Base-by-base conservation (phyloP, 371 early-diverging fungal genomes). In the Actinomucor elegans region DNA sequence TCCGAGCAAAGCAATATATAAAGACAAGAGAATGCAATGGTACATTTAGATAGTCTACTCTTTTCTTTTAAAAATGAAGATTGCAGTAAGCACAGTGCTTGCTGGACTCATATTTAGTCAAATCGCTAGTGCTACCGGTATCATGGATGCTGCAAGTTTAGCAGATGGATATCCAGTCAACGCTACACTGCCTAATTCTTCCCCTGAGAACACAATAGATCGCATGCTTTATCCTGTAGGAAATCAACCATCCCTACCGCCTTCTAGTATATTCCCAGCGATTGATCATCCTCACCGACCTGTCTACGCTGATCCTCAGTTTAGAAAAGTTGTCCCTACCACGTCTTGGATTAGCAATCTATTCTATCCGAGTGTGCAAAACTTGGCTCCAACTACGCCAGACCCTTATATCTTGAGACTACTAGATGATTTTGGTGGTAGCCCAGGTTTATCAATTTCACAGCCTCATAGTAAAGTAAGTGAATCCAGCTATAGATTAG, bases 301-400 rank as follows among this genome's bases (percentile, higher is more conserved):
- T 2, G 23, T 61, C 27, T 77, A 67, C 48, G 69, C 69, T 5
- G 61, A 69, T 21, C 15, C 50, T 26, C 26, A 55, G 1, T 41
- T 53, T 10, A 15, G 53, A 4, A 38, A 48, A 8, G 54, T 49
- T n/a, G 75, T 74, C 2, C 78, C 78, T 12, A 78, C 78, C n/a
- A 71, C 68, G 48, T 65, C 78, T 10, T 78, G 78, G 78, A 51
- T 70, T 15, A 67, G 71, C 18, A 78, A 78, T 35, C 46, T 78
- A 15, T 78, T 78, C 45, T 78, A 72, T 40, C 64, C 73, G 8
- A 78, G 78, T 52, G 51, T 41, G 1, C 18, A 68, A 8, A 48
- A 72, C 24, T 20, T 64, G 10, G 78, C 78, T 3, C 75, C 78
- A 2, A 78, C 78, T 1, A 70, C 67, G 0, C 57, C 75, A 8